These are phyloP conservation scores for Crassisporium funariophilum DNA, from an alignment of 768 basidiomycete species.

Conservation along the genomic window DNA sequence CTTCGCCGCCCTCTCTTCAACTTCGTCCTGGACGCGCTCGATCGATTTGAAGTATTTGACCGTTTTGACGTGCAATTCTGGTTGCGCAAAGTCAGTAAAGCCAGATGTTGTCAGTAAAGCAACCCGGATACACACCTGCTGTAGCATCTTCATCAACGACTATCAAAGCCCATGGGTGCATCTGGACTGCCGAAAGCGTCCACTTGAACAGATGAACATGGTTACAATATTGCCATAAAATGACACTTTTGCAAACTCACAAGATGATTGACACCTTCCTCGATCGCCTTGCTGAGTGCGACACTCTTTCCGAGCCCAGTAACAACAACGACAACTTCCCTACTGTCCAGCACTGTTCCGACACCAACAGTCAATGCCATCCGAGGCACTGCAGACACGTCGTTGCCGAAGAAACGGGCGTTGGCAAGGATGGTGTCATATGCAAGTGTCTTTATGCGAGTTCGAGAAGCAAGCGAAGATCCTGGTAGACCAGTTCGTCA, in stretches of 20 bases:
- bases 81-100: neutral
- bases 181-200: slow-evolving; percentile 87
- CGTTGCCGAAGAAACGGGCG: slow-evolving; percentile 87
- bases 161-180: slow-evolving; percentile 87
- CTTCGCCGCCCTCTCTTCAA: no score
- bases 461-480: slow-evolving; percentile 81
- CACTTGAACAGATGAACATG: slow-evolving; percentile 55
- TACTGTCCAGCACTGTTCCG: slow-evolving; percentile 79
- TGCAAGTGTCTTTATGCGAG: slow-evolving; percentile 90
- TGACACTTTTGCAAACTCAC: slow-evolving; percentile 36
- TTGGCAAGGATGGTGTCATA: slow-evolving; percentile 93
- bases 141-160: slow-evolving; percentile 91
- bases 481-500: no score
- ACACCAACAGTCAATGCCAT: slow-evolving; percentile 94
- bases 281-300: slow-evolving; percentile 85
- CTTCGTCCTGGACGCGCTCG: slow-evolving; percentile 83
- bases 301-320: slow-evolving; percentile 83
- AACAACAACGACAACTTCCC: slow-evolving; percentile 86
- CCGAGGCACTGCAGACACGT: slow-evolving; percentile 73
- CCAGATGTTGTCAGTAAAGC: neutral
- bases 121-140: slow-evolving; percentile 62
- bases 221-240: no score
- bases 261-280: slow-evolving; percentile 90
- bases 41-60: slow-evolving; percentile 93
- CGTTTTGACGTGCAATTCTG: slow-evolving; percentile 86